Evolutionary conservation across 106 monocot species (phyloP), one percentile per base, ranked within the genome.

Genomic region (Acanthochlamys bracteata): DNA sequence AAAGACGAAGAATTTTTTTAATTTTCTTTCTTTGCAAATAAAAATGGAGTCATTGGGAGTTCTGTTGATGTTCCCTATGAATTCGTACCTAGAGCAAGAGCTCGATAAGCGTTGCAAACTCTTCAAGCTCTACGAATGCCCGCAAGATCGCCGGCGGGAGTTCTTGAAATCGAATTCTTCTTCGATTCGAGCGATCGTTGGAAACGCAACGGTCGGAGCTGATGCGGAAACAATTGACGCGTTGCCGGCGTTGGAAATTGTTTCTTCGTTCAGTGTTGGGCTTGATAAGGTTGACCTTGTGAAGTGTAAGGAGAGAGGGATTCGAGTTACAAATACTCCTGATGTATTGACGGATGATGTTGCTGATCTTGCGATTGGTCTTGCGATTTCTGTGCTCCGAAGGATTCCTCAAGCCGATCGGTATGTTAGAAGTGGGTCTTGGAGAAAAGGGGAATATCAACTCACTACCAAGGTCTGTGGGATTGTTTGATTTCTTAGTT

Each of bases 341-440:
- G 78, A 83, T 41, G 83, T 83, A 15, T 66, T 78, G 39, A 78
- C 83, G 0, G 78, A 83, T n/a, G 75, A 79, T 51, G 73, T 69
- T 4, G 83, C 83, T 2, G 83, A 83, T 21, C 60, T 79, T 25
- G 83, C 83, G 24, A 73, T 83, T 42, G 83, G 57, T 15, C 74
- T 78, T 23, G 65, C 71, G 17, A 74, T 83, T 41, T 61, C 83
- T 19, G 60, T 65, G 14, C 24, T 78, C 43, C 39, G 83, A 23
- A 57, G 66, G 66, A 72, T 83, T 16, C 66, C 65, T 16, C 68
- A 17, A 2, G 71, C 75, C 7, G 79, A 83, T 62, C 43, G 83
- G 51, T 76, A 71, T 56, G 60, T 83, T 19, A 68, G 83, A 65
- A 68, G 53, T 53, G 83, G 79, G n/a, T 7, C 55, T 40, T 83